A percentile compares a stretch with the other conserved stretches of the same genome.
Evolutionary conservation across 2,329 filamentous ascomycete genomes (phyloP).

Genomic region (Penicillium sp.): DNA sequence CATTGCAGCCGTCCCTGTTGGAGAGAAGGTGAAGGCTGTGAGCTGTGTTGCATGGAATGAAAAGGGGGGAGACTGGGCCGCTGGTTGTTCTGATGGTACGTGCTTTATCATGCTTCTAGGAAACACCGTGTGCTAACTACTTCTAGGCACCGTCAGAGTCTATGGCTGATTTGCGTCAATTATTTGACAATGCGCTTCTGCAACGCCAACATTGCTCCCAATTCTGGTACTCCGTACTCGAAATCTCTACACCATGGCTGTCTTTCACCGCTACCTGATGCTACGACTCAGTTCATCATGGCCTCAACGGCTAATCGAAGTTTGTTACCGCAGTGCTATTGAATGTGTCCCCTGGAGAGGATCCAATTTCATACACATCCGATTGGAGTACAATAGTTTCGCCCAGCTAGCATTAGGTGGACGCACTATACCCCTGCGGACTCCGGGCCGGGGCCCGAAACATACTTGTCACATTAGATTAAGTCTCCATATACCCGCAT

Average conservation of each 20-base stretch:
- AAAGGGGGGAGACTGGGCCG: conserved; percentile 41
- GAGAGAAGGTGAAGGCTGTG: conserved; percentile 43
- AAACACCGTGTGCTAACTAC: neutral
- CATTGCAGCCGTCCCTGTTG: conserved; percentile 58
- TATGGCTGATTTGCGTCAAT: conserved; percentile 1
- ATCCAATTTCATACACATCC: neutral
- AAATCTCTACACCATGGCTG: neutral
- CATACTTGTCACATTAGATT: neutral
- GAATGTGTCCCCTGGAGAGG: neutral
- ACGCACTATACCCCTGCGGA: neutral
- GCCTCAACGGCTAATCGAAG: neutral
- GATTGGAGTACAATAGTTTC: neutral
- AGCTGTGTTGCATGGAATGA: conserved; percentile 51
- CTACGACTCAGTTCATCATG: neutral
- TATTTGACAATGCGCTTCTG: neutral
- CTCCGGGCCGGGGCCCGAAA: neutral
- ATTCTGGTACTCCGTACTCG: neutral
- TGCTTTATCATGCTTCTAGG: neutral
- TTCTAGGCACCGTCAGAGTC: conserved; percentile 5
- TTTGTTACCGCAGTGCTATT: neutral
- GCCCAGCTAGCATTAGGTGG: neutral
- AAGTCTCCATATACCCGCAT: neutral
- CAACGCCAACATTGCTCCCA: neutral
- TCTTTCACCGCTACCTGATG: neutral
- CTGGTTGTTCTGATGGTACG: conserved; percentile 45